Conservation (phyloP, 2,329 filamentous ascomycete genomes). For the Ophiocordyceps sinensis region DNA sequence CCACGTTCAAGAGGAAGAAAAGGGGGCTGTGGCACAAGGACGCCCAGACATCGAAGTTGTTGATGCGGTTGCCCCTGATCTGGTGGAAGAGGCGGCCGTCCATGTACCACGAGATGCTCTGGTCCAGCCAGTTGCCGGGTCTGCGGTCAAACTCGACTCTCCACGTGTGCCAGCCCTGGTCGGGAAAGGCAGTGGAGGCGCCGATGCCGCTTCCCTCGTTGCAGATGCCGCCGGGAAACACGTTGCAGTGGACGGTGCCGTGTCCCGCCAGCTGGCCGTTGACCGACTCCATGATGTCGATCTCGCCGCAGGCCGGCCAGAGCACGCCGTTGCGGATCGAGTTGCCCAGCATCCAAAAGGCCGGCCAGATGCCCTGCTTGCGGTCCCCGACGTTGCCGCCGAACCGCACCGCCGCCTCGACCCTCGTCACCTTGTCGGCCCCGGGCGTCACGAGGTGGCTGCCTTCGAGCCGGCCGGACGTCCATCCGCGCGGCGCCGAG, state of each 20-base stretch:
- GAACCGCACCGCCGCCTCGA: conserved; percentile 32
- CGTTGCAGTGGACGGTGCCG: conserved; percentile 38
- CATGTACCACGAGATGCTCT: conserved; percentile 36
- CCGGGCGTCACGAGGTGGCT: conserved; percentile 30
- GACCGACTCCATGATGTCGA: conserved; percentile 43
- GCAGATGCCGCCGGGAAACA: conserved; percentile 30
- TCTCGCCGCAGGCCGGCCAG: conserved; percentile 41
- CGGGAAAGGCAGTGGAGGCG: conserved; percentile 18
- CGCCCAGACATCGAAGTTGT: conserved; percentile 31
- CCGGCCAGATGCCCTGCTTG: conserved; percentile 43
- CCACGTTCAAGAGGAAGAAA: conserved; percentile 39
- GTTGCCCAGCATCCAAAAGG: conserved; percentile 43
- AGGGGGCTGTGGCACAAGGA: conserved; percentile 33
- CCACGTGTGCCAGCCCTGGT: conserved; percentile 33
- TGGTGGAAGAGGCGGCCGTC: conserved; percentile 29
- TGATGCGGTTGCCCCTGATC: conserved; percentile 28
- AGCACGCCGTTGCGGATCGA: conserved; percentile 28
- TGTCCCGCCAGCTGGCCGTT: conserved; percentile 32
- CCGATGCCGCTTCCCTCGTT: conserved; percentile 32
- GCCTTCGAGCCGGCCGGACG: conserved; percentile 39
- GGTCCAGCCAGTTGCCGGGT: conserved; percentile 26
- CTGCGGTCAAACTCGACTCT: conserved; percentile 34
- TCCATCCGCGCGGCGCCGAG: conserved; percentile 27
- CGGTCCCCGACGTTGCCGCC: conserved; percentile 23
- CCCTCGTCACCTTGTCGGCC: conserved; percentile 27